Evolutionary conservation across 2,329 filamentous ascomycete species (phyloP).

Genomic region (Alternaria arbusti): DNA sequence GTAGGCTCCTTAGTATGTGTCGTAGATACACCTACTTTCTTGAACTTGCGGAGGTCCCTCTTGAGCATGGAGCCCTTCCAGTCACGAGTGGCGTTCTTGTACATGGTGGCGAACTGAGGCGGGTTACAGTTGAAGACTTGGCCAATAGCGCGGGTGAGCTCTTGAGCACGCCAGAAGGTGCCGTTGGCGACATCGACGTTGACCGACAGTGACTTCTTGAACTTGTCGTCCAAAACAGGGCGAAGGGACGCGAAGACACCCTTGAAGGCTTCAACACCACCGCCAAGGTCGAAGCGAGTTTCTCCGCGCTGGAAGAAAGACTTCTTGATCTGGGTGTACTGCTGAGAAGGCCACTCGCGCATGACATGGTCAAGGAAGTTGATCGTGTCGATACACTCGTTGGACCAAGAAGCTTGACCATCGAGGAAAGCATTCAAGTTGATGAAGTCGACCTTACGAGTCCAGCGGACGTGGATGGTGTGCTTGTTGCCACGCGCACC

Average conservation of each 20-base stretch:
- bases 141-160: conserved; percentile 44
- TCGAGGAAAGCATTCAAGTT: conserved; percentile 70
- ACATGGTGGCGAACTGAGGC: conserved; percentile 21
- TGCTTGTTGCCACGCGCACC: conserved; percentile 56
- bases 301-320: conserved; percentile 75
- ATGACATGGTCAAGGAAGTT: conserved; percentile 92
- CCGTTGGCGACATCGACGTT: conserved; percentile 94
- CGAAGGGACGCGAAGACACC: conserved; percentile 88
- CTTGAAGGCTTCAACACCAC: conserved; percentile 78
- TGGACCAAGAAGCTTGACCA: conserved; percentile 58
- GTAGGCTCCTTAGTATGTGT: conserved; percentile 48
- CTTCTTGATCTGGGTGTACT: conserved; percentile 75
- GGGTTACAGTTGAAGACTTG: conserved; percentile 37
- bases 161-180: conserved; percentile 73
- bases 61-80: conserved; percentile 36
- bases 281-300: conserved; percentile 61
- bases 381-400: conserved; percentile 76
- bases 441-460: conserved; percentile 72
- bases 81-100: conserved; percentile 29
- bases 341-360: conserved; percentile 75
- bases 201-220: conserved; percentile 71
- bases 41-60: conserved; percentile 52
- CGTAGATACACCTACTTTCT: conserved; percentile 50
- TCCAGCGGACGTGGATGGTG: conserved; percentile 67
- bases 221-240: conserved; percentile 63